Percentiles rank a stretch among this genome's conserved stretches.
phyloP scores from a whole-genome alignment of 768 basidiomycete species.

The Lactarius deliciosus region DNA sequence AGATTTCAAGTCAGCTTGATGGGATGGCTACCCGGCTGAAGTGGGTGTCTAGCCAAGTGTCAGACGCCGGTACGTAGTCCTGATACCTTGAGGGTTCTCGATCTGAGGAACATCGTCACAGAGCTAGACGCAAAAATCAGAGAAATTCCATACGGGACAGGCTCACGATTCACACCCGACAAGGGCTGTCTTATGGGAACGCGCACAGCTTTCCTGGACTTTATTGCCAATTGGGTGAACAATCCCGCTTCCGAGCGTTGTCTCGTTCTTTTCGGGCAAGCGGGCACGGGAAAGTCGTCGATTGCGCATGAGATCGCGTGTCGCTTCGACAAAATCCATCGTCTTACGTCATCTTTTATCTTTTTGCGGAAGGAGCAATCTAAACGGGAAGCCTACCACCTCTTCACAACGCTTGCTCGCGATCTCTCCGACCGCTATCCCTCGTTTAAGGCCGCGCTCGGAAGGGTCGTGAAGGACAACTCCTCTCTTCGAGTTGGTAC shows the following conservation, averaged over 20 bases:
- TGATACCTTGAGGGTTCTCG: neutral
- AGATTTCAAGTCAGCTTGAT: neutral
- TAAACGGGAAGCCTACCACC: neutral
- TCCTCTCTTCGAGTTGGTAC: neutral
- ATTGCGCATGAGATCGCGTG: neutral
- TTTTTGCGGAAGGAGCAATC: constrained; percentile 7
- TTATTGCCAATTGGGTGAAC: neutral
- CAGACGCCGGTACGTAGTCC: neutral
- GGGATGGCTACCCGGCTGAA: neutral
- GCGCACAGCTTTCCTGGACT: neutral
- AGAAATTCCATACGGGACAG: neutral
- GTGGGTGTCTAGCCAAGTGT: neutral
- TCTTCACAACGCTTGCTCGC: constrained; percentile 3
- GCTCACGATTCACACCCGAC: neutral
- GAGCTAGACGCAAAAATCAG: neutral
- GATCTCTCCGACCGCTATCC: neutral
- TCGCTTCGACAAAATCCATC: neutral
- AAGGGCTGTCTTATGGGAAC: neutral
- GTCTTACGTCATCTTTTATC: neutral
- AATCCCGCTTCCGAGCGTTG: neutral
- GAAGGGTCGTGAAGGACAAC: too few relatives aligned
- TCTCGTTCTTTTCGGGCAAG: constrained; percentile 5
- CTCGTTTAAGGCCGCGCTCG: neutral
- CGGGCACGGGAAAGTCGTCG: neutral
- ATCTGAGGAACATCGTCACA: neutral